phyloP scores from a whole-genome alignment of 805 yeast species.

The Metschnikowia arizonensis region DNA sequence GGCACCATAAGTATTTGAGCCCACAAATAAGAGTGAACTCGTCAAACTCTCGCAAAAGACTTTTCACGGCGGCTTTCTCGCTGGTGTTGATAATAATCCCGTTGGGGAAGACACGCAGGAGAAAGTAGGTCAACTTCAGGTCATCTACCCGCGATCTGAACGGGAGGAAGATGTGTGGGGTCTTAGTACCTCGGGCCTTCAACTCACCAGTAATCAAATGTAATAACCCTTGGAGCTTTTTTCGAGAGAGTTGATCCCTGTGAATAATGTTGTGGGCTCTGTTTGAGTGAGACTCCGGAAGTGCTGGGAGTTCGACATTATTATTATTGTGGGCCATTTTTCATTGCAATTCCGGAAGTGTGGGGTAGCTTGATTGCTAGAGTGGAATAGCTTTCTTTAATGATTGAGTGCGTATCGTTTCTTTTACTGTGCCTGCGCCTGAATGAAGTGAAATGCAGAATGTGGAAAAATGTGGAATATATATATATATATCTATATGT shows the following conservation, averaged over 20 bases:
- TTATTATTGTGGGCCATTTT: constrained; percentile 5
- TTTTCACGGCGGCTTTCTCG: constrained; percentile 35
- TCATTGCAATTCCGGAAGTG: background rate
- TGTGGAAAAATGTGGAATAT: background rate
- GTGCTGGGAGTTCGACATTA: constrained; percentile 16
- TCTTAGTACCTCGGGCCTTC: constrained; percentile 54
- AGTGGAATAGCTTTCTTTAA: background rate
- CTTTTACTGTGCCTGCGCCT: constrained; percentile 5
- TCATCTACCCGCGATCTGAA: constrained; percentile 70
- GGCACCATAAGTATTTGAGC: constrained; percentile 80
- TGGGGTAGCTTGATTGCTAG: too few relatives aligned
- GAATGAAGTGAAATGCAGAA: background rate
- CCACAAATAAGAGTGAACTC: constrained; percentile 70
- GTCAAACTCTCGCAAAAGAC: constrained; percentile 49
- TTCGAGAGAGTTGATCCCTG: constrained; percentile 50
- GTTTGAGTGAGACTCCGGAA: constrained; percentile 12
- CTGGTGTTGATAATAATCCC: constrained; percentile 41
- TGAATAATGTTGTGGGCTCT: constrained; percentile 10
- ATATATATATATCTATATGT: too few relatives aligned
- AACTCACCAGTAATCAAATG: constrained; percentile 70
- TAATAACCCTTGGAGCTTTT: constrained; percentile 61
- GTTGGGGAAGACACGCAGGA: constrained; percentile 55
- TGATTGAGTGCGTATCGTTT: background rate
- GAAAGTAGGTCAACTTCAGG: constrained; percentile 51
- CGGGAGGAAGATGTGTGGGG: constrained; percentile 73